These are phyloP conservation scores for Podochytrium sp. DNA, from an alignment of 192 early-diverging fungal genomes.

Conservation along the genomic window DNA sequence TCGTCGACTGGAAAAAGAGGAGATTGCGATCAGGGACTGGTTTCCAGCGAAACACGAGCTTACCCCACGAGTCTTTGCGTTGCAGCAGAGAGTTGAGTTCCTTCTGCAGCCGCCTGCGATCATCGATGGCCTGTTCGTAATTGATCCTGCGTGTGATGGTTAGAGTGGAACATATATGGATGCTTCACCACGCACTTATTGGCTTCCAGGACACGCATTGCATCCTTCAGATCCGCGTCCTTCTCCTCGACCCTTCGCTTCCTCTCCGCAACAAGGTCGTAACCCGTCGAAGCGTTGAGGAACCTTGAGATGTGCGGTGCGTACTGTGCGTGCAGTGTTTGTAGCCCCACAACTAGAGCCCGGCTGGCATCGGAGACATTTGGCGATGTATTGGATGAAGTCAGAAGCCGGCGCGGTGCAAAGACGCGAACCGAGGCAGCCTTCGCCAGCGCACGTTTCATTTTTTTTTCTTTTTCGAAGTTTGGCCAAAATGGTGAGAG, in stretches of 20 bases:
- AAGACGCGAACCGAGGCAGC: not conserved
- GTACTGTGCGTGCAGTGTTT: not conserved
- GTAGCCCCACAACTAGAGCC: not conserved
- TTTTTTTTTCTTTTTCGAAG: constrained; percentile 1
- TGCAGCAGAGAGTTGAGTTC: constrained; percentile 50
- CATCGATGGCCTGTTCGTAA: constrained; percentile 56
- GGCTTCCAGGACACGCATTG: constrained; percentile 24
- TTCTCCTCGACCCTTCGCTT: constrained; percentile 38
- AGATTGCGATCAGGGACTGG: not conserved
- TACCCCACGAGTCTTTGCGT: constrained; percentile 45
- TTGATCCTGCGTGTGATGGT: too few species aligned
- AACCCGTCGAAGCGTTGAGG: constrained; percentile 45
- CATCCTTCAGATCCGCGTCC: constrained; percentile 35
- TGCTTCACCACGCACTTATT: too few species aligned
- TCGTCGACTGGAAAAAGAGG: constrained; percentile 18
- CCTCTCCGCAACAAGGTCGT: constrained; percentile 40
- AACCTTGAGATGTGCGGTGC: not conserved
- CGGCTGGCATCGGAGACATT: not conserved
- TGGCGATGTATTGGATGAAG: not conserved
- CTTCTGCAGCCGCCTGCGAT: constrained; percentile 45
- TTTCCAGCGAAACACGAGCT: not conserved
- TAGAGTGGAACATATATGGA: too few species aligned
- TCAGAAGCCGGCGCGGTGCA: not conserved
- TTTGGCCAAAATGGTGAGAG: not conserved
- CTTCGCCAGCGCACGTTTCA: not conserved